phyloP scores from a whole-genome alignment of 306 rosid genomes.

The Rosa chinensis region DNA sequence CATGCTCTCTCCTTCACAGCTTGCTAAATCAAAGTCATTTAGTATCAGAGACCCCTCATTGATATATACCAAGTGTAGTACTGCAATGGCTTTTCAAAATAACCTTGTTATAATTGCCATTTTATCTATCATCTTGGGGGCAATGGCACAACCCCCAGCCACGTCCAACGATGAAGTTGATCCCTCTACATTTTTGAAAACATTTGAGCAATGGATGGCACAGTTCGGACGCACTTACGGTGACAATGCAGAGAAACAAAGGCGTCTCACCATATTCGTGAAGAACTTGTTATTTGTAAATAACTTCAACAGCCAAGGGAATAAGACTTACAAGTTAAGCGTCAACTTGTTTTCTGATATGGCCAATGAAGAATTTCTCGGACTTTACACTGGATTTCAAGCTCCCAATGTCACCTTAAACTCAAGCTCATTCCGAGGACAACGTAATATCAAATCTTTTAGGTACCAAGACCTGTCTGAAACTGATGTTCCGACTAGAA shows the following conservation, averaged over 20 bases:
- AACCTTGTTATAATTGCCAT: background rate
- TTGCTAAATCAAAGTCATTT: background rate
- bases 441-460: slow-evolving; percentile 1
- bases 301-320: slow-evolving; percentile 17
- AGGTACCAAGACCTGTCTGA: slow-evolving; percentile 26
- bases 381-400: slow-evolving; percentile 18
- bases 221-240: slow-evolving; percentile 12
- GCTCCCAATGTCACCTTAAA: background rate
- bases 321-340: slow-evolving; percentile 22
- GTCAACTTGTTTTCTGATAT: slow-evolving; percentile 30
- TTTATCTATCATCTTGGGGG: background rate
- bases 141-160: background rate
- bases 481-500: slow-evolving; percentile 10
- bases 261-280: slow-evolving; percentile 26
- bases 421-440: background rate
- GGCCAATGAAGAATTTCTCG: slow-evolving; percentile 25
- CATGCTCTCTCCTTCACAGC: background rate
- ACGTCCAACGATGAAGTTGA: background rate
- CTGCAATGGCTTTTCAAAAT: background rate
- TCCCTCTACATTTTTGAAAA: background rate
- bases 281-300: slow-evolving; percentile 29
- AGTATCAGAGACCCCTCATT: background rate
- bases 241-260: slow-evolving; percentile 32
- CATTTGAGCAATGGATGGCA: background rate
- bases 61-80: background rate